A percentile compares a stretch with the other conserved stretches of the same genome.
These are phyloP conservation scores for Aspergillus candidus DNA, from an alignment of 2,329 filamentous ascomycete species.

Conservation along the genomic window DNA sequence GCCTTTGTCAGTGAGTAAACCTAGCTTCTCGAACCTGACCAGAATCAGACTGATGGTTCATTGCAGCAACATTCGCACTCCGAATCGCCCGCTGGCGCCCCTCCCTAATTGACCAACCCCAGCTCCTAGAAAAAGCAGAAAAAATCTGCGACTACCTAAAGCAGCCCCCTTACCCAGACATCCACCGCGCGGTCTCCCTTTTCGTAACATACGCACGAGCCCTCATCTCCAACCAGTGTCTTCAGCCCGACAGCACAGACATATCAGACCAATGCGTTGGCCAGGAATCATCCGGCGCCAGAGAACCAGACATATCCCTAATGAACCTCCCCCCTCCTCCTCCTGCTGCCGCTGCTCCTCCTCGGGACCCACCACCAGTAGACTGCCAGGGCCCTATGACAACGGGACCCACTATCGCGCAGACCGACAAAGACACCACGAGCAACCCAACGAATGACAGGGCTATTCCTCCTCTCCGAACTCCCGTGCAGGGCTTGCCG, in stretches of 20 bases:
- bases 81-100: conserved; percentile 31
- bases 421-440: conserved; percentile 15
- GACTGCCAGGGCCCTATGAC: too few species aligned
- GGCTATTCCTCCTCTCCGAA: conserved; percentile 14
- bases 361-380: too few species aligned
- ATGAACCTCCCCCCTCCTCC: too few species aligned
- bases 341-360: too few species aligned
- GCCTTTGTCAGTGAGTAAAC: conserved; percentile 31
- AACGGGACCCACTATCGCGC: conserved; percentile 3
- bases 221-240: conserved; percentile 24
- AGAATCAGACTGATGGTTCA: not conserved
- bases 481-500: conserved; percentile 20
- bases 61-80: conserved; percentile 28
- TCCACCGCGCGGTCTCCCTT: conserved; percentile 33
- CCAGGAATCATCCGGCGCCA: conserved; percentile 11
- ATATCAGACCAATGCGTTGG: conserved; percentile 8
- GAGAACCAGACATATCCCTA: not conserved
- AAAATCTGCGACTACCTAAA: conserved; percentile 31
- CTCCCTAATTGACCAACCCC: conserved; percentile 24
- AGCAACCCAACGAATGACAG: conserved; percentile 16
- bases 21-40: not conserved
- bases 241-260: conserved; percentile 8
- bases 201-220: conserved; percentile 32
- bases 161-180: conserved; percentile 33
- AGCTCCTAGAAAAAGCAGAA: conserved; percentile 27